Evolutionary conservation across 2,329 filamentous ascomycete species (phyloP), one percentile per base, ranked within the genome.

Genomic region (Triangularia verruculosa): DNA sequence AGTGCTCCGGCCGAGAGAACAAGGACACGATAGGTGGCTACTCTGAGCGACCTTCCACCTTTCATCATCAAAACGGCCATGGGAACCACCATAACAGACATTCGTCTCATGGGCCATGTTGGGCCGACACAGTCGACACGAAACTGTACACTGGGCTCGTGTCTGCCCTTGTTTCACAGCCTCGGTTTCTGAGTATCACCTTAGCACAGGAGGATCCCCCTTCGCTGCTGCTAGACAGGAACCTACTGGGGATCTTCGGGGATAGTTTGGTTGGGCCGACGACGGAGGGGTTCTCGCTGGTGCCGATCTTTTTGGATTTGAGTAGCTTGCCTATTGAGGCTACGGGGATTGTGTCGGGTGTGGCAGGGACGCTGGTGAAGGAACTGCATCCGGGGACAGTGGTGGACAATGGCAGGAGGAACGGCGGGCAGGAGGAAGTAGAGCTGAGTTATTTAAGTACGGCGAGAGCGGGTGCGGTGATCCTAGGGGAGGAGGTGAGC

Each of bases 391-490:
- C 12, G 22, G 51, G 22, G 22, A 4, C 3, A 9, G 13, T 2
- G 51, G 20, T 27, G 22, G 51, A 20, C 15, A 9, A 28, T 15
- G 51, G 51, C 27, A 25, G 22, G 47, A 17, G 32, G 39, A 25
- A 11, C 39, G 28, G 13, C 24, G 74, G 32, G 78, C 30, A 75
- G 32, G 78, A 79, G 64, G 82, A 77, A 68, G 86, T 92, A 0
- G 93, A 97, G 74, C 88, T 98, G 77, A 94, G 90, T 63, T 98
- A 97, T 75, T 80, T 98, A 66, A 95, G 90, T 65, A 98, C 94
- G 0, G 93, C 92, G 4, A 85, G 89, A 51, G 92, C 93, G 0
- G 94, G 94, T 1, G 93, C 92, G 4, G 94, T 98, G 9, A 93
- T 98, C 72, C 85, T 98, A 43, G 86, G 88, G 3, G 85, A 89